A percentile compares a stretch with the other conserved stretches of the same genome.
Conservation (phyloP, 495 filamentous ascomycete genomes). For the Hyaloscypha finlandica region DNA sequence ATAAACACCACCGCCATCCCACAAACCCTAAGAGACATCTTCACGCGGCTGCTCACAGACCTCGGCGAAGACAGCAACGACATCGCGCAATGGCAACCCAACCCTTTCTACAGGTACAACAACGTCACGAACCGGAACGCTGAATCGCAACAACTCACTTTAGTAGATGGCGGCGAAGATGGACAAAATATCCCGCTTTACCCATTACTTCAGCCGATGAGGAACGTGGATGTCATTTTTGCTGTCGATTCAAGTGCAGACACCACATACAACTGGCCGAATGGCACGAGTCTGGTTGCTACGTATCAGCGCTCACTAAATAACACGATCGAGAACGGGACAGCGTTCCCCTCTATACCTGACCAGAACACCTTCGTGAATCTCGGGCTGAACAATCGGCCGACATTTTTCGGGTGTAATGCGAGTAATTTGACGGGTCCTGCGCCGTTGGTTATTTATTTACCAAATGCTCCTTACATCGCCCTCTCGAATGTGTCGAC, state of each 20-base stretch:
- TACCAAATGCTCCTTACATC: constrained; percentile 86
- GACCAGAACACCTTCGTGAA: constrained; percentile 87
- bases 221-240: constrained; percentile 87
- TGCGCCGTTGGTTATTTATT: constrained; percentile 77
- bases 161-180: constrained; percentile 89
- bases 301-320: constrained; percentile 76
- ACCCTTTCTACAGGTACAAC: constrained; percentile 81
- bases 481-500: constrained; percentile 74
- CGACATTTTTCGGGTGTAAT: constrained; percentile 94
- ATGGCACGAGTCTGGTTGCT: constrained; percentile 80
- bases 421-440: constrained; percentile 60
- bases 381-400: constrained; percentile 77
- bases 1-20: constrained; percentile 57
- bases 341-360: constrained; percentile 79
- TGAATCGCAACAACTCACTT: constrained; percentile 57
- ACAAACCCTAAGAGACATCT: constrained; percentile 48
- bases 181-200: constrained; percentile 85
- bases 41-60: constrained; percentile 53
- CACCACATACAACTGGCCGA: constrained; percentile 76
- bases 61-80: constrained; percentile 65
- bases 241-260: constrained; percentile 87
- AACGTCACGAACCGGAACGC: constrained; percentile 62
- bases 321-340: constrained; percentile 62
- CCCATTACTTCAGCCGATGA: constrained; percentile 78
- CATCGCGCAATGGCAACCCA: constrained; percentile 79